Percentiles rank a stretch among this genome's conserved stretches.
phyloP scores from a whole-genome alignment of 495 filamentous ascomycete species.

The Elasticomyces elasticus region DNA sequence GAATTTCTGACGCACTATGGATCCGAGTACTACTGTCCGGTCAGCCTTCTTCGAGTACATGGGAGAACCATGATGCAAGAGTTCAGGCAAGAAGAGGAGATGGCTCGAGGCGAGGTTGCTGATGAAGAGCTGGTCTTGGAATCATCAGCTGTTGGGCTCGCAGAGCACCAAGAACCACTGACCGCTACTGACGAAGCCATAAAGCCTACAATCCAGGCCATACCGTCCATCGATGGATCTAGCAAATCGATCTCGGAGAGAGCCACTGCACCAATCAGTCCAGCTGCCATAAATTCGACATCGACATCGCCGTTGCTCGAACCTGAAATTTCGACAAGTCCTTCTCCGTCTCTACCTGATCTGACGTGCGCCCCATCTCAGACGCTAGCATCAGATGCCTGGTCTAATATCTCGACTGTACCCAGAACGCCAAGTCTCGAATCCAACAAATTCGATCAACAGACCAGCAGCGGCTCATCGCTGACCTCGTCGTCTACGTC shows the following conservation, averaged over 20 bases:
- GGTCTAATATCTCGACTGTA: neutral
- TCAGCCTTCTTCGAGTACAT: slow-evolving; percentile 84
- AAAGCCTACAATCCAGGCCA: neutral
- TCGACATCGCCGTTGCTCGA: no score
- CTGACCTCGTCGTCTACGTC: no score
- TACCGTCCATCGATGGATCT: neutral
- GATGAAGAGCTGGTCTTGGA: slow-evolving; percentile 27
- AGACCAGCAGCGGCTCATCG: no score
- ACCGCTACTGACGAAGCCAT: neutral
- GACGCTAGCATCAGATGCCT: neutral
- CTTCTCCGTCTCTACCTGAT: neutral
- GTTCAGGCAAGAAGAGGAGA: slow-evolving; percentile 65
- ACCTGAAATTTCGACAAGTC: no score
- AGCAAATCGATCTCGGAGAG: neutral
- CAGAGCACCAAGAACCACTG: neutral
- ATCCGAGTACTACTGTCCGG: slow-evolving; percentile 89
- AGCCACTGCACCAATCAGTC: neutral
- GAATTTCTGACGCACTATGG: slow-evolving; percentile 93
- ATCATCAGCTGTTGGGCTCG: neutral
- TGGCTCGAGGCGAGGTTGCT: slow-evolving; percentile 50
- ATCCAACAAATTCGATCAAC: no score
- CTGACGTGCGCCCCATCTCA: neutral
- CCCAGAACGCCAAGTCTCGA: no score
- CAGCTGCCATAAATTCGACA: neutral
- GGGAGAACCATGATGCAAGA: slow-evolving; percentile 95